phyloP scores from a whole-genome alignment of 257 asterid species.

The Lycium barbarum region DNA sequence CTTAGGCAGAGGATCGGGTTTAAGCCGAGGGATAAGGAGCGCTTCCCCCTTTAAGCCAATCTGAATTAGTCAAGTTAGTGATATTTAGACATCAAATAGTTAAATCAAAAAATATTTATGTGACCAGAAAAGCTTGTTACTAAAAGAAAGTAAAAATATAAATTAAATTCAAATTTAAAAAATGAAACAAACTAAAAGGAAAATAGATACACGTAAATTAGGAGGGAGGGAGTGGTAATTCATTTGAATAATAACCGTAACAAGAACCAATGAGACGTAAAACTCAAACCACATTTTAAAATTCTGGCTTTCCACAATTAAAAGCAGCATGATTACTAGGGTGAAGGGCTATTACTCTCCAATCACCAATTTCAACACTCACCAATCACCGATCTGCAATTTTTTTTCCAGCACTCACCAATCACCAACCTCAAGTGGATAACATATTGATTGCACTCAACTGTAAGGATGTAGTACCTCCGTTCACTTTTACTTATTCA shows the following conservation, averaged over 20 bases:
- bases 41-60: too few species aligned
- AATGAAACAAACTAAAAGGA: neutral
- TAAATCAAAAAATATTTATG: too few species aligned
- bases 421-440: conserved; percentile 3
- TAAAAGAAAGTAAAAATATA: neutral
- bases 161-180: neutral
- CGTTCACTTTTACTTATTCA: too few species aligned
- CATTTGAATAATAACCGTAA: neutral
- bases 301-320: neutral
- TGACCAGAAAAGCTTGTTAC: neutral
- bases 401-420: neutral
- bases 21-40: too few species aligned
- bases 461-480: neutral
- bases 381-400: too few species aligned
- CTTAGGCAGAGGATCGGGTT: too few species aligned
- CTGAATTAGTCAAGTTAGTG: too few species aligned
- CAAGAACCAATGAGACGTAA: neutral
- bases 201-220: neutral
- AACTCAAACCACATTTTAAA: neutral
- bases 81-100: too few species aligned
- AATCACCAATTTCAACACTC: neutral
- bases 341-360: neutral
- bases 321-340: conserved; percentile 8
- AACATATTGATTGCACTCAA: neutral
- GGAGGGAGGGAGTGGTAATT: neutral